phyloP scores from a whole-genome alignment of 208 protist species.

The Trypanosoma vivax region DNA sequence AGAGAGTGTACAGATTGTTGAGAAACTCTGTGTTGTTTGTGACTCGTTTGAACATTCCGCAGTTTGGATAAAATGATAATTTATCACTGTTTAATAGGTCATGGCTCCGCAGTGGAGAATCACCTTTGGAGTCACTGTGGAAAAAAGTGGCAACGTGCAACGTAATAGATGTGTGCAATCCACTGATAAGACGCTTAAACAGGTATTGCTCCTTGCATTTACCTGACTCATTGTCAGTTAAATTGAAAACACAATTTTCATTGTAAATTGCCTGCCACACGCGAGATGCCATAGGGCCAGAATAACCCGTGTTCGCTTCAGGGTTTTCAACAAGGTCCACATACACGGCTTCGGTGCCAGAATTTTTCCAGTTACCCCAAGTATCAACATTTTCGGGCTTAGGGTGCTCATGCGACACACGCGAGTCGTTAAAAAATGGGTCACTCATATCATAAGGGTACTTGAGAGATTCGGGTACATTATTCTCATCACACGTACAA shows the following conservation, averaged over 20 bases:
- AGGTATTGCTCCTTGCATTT: conserved; percentile 56
- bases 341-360: conserved; percentile 49
- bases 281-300: conserved; percentile 52
- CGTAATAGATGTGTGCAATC: conserved; percentile 83
- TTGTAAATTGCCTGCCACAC: conserved; percentile 85
- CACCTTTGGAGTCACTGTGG: conserved; percentile 56
- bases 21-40: conserved; percentile 49
- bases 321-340: conserved; percentile 81
- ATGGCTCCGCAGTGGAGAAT: conserved; percentile 38
- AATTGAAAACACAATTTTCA: conserved; percentile 62
- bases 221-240: background rate
- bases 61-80: conserved; percentile 85
- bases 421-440: conserved; percentile 27
- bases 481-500: conserved; percentile 72
- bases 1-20: conserved; percentile 84
- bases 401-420: conserved; percentile 18
- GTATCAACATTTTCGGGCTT: conserved; percentile 41
- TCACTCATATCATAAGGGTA: conserved; percentile 71
- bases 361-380: conserved; percentile 39
- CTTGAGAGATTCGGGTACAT: conserved; percentile 58
- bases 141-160: conserved; percentile 83
- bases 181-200: conserved; percentile 71
- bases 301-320: conserved; percentile 83
- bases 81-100: conserved; percentile 70
- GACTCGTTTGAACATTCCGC: conserved; percentile 68